Evolutionary conservation across 225 moss, liverwort and hornwort species (phyloP), one percentile per base, ranked within the genome.

Genomic region (Physcomitrium patens): DNA sequence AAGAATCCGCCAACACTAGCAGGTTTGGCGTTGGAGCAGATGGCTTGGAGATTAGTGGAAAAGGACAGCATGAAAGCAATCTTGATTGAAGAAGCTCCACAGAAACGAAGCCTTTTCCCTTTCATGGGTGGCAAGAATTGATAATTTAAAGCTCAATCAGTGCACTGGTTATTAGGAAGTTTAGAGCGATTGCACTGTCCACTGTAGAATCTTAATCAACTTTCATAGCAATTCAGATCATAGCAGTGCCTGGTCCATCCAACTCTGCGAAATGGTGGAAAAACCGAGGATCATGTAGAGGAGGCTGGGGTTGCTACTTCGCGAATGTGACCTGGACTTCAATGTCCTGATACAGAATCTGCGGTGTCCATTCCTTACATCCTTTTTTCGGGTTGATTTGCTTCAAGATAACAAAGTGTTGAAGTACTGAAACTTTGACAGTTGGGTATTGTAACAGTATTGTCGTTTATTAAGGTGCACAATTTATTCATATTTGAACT

Each of bases 1-100:
- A 97, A 94, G 85, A 97, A 97, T 77, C 96, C 96, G 48, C 96
- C 96, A 19, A 91, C 96, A 37, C 79, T 97, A 66, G 96, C 96
- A n/a, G 96, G 96, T 47, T 50, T 97, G 76, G 96, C 96, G 9
- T 79, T 97, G 72, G 96, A 97, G 89, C 96, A 97, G 78, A 92
- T 94, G 74, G 96, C 96, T 6, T 97, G 96, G 96, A 88, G 96
- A 76, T 79, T 97, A 70, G 96, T 97, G 72, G 96, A 97, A 63
- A 92, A 94, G 82, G 96, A 97, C 65, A 97, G 94, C 71, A 97
- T 97, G 96, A 97, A 97, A 73, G 91, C 96, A 13, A 94, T 97
- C 24, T 80, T 97, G 64, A 86, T 97, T 12, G 96, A 97, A 60
- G 96, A 97, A 81, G 82, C 89, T 16, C 92, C 94, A 1, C 82